phyloP scores from a whole-genome alignment of 371 early-diverging fungal genomes.

The Mortierella sp. region DNA sequence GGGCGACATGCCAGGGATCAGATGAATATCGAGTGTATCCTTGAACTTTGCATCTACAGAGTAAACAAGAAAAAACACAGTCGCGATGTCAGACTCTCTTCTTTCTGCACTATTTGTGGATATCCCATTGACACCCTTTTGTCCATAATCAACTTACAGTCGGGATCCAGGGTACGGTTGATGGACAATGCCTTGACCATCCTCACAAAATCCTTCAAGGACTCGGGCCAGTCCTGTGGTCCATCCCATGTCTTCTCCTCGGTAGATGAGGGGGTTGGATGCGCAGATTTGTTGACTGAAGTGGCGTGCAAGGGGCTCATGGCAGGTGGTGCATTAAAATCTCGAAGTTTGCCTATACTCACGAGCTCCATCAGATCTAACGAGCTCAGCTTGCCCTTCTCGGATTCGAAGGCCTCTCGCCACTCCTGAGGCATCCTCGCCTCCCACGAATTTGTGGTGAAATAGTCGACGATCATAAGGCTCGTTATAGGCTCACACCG shows the following conservation, averaged over 20 bases:
- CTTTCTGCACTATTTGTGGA: too few relatives aligned
- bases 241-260: not conserved
- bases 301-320: too few relatives aligned
- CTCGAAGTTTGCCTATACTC: slow-evolving; percentile 42
- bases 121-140: too few relatives aligned
- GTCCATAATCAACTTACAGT: too few relatives aligned
- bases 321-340: slow-evolving; percentile 16
- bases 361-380: slow-evolving; percentile 51
- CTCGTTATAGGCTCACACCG: slow-evolving; percentile 33
- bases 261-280: not conserved
- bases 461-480: slow-evolving; percentile 53
- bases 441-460: slow-evolving; percentile 49
- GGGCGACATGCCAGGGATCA: slow-evolving; percentile 76
- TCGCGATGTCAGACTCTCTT: too few relatives aligned
- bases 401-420: slow-evolving; percentile 42
- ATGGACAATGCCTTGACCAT: slow-evolving; percentile 41
- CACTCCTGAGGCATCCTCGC: slow-evolving; percentile 47
- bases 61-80: not conserved
- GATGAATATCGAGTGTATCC: slow-evolving; percentile 44
- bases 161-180: slow-evolving; percentile 43
- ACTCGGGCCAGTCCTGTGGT: slow-evolving; percentile 48
- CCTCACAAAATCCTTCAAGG: slow-evolving; percentile 36
- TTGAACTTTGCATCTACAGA: slow-evolving; percentile 47
- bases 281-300: too few relatives aligned
- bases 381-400: slow-evolving; percentile 38